Evolutionary conservation across 352 stramenopile species (phyloP).

Genomic region (Discostella stelligera): DNA sequence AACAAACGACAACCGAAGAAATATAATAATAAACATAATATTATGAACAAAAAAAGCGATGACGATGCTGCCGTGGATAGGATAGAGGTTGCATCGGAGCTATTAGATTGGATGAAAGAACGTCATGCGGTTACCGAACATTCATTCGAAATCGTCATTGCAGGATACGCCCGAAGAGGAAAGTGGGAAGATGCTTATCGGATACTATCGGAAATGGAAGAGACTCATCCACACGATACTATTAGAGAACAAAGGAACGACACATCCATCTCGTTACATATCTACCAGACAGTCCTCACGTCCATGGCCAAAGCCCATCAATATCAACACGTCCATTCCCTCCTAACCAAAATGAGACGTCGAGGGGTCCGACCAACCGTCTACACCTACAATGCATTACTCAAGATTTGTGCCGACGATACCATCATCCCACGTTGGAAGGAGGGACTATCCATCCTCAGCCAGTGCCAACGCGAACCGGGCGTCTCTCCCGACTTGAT

Average conservation of each 20-base stretch:
- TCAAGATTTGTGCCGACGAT: slow-evolving; percentile 55
- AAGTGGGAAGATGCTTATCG: slow-evolving; percentile 57
- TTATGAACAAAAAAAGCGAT: not conserved
- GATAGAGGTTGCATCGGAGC: slow-evolving; percentile 49
- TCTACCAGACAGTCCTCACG: slow-evolving; percentile 66
- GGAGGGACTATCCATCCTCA: slow-evolving; percentile 62
- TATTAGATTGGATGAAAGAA: slow-evolving; percentile 51
- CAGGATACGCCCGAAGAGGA: slow-evolving; percentile 49
- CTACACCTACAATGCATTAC: slow-evolving; percentile 68
- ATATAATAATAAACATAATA: not conserved
- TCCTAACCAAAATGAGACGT: slow-evolving; percentile 61
- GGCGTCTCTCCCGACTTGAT: slow-evolving; percentile 71
- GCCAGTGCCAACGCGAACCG: slow-evolving; percentile 64
- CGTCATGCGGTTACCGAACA: slow-evolving; percentile 36
- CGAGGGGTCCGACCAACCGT: slow-evolving; percentile 53
- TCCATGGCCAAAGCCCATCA: slow-evolving; percentile 53
- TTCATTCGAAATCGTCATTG: slow-evolving; percentile 64
- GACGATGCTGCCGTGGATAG: slow-evolving; percentile 19
- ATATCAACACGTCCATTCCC: slow-evolving; percentile 48
- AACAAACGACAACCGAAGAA: slow-evolving; percentile 9
- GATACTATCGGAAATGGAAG: slow-evolving; percentile 61
- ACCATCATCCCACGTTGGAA: slow-evolving; percentile 47
- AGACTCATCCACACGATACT: slow-evolving; percentile 9
- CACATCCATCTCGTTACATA: slow-evolving; percentile 23
- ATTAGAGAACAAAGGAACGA: slow-evolving; percentile 25